phyloP scores from a whole-genome alignment of 1,284 basidiomycete species.

The Fomes fomentarius region DNA sequence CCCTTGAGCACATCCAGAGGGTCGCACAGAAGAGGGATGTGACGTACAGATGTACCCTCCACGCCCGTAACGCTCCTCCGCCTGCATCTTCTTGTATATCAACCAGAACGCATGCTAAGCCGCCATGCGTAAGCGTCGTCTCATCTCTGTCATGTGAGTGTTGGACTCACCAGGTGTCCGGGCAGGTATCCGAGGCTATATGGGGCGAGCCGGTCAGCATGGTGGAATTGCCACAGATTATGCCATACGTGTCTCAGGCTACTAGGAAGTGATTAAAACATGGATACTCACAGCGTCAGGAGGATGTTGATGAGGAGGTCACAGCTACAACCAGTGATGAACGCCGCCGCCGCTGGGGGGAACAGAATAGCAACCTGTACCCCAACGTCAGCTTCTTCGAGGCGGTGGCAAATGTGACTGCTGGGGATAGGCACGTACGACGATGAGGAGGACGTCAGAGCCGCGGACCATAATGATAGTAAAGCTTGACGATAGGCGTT shows the following conservation, averaged over 20 bases:
- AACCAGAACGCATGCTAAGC: constrained; percentile 51
- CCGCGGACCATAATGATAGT: constrained; percentile 17
- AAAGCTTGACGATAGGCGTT: neutral
- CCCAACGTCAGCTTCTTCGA: neutral
- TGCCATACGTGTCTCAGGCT: too few species aligned
- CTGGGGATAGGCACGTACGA: constrained; percentile 26
- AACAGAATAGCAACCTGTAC: constrained; percentile 76
- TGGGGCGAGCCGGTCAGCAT: neutral
- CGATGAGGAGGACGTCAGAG: constrained; percentile 34
- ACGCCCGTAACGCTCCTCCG: constrained; percentile 60
- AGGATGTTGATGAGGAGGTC: constrained; percentile 82
- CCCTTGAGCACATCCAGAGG: neutral
- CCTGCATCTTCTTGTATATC: constrained; percentile 62
- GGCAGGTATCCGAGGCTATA: constrained; percentile 75
- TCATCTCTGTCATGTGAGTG: neutral
- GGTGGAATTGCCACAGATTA: neutral
- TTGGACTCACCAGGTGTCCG: constrained; percentile 55
- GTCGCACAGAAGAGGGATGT: neutral
- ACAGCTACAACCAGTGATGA: constrained; percentile 79
- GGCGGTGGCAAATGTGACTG: neutral
- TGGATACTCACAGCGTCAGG: constrained; percentile 65
- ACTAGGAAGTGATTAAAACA: too few species aligned
- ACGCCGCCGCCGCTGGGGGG: constrained; percentile 70
- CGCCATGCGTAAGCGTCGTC: neutral
- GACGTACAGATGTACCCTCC: constrained; percentile 52